Percentiles rank a stretch among this genome's conserved stretches.
These are phyloP conservation scores for Amanita fuliginea DNA, from an alignment of 768 basidiomycete species.

Conservation along the genomic window DNA sequence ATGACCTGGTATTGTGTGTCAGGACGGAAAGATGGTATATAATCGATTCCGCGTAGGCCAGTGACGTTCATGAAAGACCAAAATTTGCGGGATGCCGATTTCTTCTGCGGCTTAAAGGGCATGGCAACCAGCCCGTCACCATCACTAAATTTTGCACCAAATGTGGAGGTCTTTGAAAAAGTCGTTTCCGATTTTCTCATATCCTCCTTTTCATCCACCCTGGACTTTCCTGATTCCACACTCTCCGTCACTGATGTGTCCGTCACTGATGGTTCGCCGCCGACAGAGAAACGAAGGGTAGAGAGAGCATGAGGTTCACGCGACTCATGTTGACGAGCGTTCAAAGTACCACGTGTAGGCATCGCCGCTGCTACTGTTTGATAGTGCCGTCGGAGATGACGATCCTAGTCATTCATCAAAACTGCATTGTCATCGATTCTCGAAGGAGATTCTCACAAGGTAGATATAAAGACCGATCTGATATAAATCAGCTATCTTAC, in stretches of 20 bases:
- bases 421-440: background rate
- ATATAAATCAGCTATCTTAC: background rate
- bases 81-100: background rate
- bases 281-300: background rate
- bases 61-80: background rate
- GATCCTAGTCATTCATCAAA: background rate
- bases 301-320: background rate
- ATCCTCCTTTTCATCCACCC: background rate
- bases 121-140: too few relatives aligned
- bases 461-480: slow-evolving; percentile 1
- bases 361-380: background rate
- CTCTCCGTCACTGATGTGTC: background rate
- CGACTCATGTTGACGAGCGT: background rate
- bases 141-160: too few relatives aligned
- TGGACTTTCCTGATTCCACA: background rate
- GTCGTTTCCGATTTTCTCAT: too few relatives aligned
- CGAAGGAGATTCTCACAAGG: slow-evolving; percentile 1
- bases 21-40: background rate
- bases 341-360: background rate
- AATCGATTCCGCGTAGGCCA: background rate
- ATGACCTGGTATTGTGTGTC: background rate
- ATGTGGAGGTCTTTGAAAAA: too few relatives aligned
- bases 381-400: slow-evolving; percentile 1
- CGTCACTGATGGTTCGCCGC: background rate
- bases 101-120: background rate